A percentile compares a stretch with the other conserved stretches of the same genome.
Conservation (phyloP, 371 early-diverging fungal genomes). For the Lichtheimia ornata region DNA sequence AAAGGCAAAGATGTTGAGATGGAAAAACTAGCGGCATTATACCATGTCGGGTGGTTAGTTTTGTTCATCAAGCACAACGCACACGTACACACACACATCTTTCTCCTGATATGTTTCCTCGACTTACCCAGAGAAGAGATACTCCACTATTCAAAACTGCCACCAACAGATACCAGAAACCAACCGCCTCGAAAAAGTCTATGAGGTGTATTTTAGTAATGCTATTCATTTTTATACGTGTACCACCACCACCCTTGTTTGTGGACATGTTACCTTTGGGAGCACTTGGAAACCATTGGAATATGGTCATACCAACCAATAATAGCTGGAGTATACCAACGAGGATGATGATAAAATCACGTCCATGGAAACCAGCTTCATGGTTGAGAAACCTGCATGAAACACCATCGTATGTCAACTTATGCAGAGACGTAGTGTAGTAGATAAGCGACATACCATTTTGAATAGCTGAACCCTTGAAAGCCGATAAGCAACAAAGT, state of each 20-base stretch:
- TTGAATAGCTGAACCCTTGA: constrained; percentile 40
- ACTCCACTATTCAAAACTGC: constrained; percentile 36
- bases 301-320: constrained; percentile 47
- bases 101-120: not conserved
- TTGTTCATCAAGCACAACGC: not conserved
- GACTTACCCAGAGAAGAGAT: constrained; percentile 36
- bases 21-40: constrained; percentile 25
- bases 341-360: constrained; percentile 39
- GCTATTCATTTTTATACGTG: not conserved
- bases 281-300: constrained; percentile 47
- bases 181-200: constrained; percentile 45
- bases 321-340: constrained; percentile 36
- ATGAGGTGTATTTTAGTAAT: not conserved
- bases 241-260: not conserved
- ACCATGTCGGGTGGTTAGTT: not conserved
- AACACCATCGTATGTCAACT: not conserved
- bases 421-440: no score
- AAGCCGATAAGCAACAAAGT: constrained; percentile 37
- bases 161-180: constrained; percentile 46
- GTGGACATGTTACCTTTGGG: constrained; percentile 37
- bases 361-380: constrained; percentile 33
- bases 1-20: constrained; percentile 40
- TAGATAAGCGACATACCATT: constrained; percentile 20
- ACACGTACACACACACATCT: not conserved
- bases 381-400: constrained; percentile 36